A percentile compares a stretch with the other conserved stretches of the same genome.
Evolutionary conservation across 257 asterid species (phyloP).

Genomic region (Eustoma russellianum): DNA sequence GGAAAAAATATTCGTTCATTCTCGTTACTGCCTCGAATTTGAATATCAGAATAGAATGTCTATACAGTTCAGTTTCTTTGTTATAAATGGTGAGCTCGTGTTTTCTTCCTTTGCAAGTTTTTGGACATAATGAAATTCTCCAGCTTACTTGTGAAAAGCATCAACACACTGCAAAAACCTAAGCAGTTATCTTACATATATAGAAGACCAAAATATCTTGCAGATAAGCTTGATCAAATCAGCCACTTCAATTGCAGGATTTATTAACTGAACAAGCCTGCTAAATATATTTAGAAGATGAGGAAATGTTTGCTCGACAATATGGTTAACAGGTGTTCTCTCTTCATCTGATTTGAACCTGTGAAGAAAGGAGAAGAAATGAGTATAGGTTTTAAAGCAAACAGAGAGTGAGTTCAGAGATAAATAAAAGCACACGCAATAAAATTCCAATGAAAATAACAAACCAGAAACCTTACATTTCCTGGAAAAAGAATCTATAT

Average conservation of each 20-base stretch:
- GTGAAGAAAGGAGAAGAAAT: slow-evolving; percentile 20
- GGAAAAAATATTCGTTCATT: no score
- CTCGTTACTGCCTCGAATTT: no score
- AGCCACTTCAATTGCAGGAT: slow-evolving; percentile 80
- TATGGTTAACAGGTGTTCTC: slow-evolving; percentile 73
- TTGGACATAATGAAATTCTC: no score
- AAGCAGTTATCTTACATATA: slow-evolving; percentile 46
- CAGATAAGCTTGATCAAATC: slow-evolving; percentile 94
- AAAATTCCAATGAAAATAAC: no score
- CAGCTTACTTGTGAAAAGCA: neutral
- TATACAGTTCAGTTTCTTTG: no score
- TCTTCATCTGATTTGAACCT: slow-evolving; percentile 99
- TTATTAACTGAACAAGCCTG: slow-evolving; percentile 70
- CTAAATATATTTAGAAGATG: slow-evolving; percentile 69
- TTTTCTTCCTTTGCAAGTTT: no score
- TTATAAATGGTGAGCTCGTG: no score
- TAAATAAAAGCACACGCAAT: no score
- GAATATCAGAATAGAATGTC: no score
- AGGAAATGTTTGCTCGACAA: slow-evolving; percentile 91
- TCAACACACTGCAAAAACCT: neutral
- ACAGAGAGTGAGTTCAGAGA: no score
- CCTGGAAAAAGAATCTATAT: no score
- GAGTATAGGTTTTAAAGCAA: neutral
- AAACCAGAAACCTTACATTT: no score
- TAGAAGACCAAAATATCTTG: slow-evolving; percentile 97